Conservation (phyloP, 2,329 filamentous ascomycete species). For the Exophiala dermatitidis region DNA sequence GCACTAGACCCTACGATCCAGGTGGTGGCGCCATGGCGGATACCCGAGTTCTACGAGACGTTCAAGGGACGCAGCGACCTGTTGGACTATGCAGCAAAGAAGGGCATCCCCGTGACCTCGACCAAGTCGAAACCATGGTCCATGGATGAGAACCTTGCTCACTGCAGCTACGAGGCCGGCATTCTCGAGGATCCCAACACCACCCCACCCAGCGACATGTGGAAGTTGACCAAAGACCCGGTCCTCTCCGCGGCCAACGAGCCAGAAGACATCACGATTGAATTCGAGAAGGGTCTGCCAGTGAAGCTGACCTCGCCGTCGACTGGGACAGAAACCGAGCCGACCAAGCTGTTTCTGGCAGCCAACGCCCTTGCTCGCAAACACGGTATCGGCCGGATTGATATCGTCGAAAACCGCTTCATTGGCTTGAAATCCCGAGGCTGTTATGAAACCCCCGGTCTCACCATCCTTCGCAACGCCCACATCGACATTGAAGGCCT, state of each 20-base stretch:
- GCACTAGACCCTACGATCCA: constrained; percentile 43
- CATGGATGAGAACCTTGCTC: constrained; percentile 60
- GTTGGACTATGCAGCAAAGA: constrained; percentile 41
- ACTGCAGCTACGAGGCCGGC: constrained; percentile 61
- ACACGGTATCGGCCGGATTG: constrained; percentile 68
- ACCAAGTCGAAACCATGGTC: constrained; percentile 55
- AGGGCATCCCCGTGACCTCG: constrained; percentile 10
- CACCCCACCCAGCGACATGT: constrained; percentile 65
- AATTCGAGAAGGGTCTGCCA: constrained; percentile 70
- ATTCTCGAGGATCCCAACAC: constrained; percentile 59
- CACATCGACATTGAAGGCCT: constrained; percentile 60
- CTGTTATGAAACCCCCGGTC: constrained; percentile 26
- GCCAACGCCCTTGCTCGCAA: constrained; percentile 51
- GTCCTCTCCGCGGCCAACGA: constrained; percentile 48
- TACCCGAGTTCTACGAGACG: constrained; percentile 43
- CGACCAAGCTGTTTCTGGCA: constrained; percentile 64
- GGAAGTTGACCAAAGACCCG: constrained; percentile 55
- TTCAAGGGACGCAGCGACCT: constrained; percentile 45
- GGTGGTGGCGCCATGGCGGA: constrained; percentile 44
- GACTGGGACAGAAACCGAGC: constrained; percentile 58
- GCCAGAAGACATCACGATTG: constrained; percentile 63
- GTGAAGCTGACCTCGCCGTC: constrained; percentile 56
- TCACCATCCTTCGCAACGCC: constrained; percentile 50
- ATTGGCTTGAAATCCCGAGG: constrained; percentile 67
- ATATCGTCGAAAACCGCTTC: constrained; percentile 77